Base-by-base conservation (phyloP, 2,329 filamentous ascomycete genomes). In the Beauveria pseudobassiana region DNA sequence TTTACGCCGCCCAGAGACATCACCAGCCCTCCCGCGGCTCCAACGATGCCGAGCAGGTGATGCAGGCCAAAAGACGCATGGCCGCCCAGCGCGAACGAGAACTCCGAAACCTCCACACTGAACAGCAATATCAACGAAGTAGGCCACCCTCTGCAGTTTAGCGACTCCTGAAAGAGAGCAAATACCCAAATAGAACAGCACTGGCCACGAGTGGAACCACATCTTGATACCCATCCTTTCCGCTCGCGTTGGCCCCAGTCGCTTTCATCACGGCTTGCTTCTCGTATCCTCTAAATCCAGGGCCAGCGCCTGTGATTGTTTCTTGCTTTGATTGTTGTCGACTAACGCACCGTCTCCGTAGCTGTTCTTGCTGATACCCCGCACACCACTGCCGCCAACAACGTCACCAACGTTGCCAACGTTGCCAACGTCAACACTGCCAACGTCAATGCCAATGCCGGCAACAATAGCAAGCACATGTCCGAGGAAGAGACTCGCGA, bases 121-220 rank as follows among this genome's bases (percentile, higher is more conserved):
- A 99, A 86, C 95, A 99, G 86, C 95, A 99, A 87, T 98, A 96
- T 81, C 96, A 98, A 83, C 88, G 93, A 91, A 97, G 95, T 98
- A 91, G 87, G 89, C 87, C 87, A 77, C 84, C 86, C 85, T 85
- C 84, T 83, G 82, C 84, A 85, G 83, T 84, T 85, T 89, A 87
- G 84, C 84, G 81, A 66, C 72, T 70, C 70, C 67, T 40, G 65
- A 70, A 38, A 73, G 63, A 64, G 63, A 68, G 46, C 66, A 67
- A 59, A 57, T 49, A 69, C 67, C 71, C 68, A 74, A 74, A 77
- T 75, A 75, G 73, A 76, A 40, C 49, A 54, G 51, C 51, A 40
- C 51, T 34, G 59, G 59, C 59, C 59, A 61, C 30, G 49, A 40
- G 58, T 63, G 67, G 66, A 64, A 67, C 60, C n/a, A 62, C 64